Evolutionary conservation across 2,329 filamentous ascomycete genomes (phyloP).

Genomic region (Aspergillus ochraceoroseus): DNA sequence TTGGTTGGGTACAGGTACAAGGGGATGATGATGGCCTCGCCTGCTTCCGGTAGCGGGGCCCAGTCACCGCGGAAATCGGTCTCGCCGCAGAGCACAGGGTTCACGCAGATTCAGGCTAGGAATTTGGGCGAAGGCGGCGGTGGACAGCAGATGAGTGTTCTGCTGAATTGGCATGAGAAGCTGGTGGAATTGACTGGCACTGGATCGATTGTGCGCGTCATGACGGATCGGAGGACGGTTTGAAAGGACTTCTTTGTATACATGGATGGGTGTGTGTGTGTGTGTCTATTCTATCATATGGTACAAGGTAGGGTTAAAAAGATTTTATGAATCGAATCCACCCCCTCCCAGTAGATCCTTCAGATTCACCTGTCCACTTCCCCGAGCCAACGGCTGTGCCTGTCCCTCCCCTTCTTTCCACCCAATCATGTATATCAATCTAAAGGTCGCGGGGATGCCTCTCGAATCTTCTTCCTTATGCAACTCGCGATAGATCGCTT

Average conservation of each 20-base stretch:
- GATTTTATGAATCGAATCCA: conserved; percentile 28
- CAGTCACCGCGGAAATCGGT: conserved; percentile 50
- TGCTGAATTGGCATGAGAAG: conserved; percentile 99
- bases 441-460: conserved; percentile 78
- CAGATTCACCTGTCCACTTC: conserved; percentile 80
- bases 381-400: conserved; percentile 71
- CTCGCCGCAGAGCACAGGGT: conserved; percentile 77
- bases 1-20: conserved; percentile 62
- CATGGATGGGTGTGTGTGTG: no score
- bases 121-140: conserved; percentile 61
- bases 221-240: conserved; percentile 93
- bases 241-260: conserved; percentile 35
- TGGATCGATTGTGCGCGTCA: conserved; percentile 87
- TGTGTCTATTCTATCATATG: conserved; percentile 14
- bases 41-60: conserved; percentile 37
- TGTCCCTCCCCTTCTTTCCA: conserved; percentile 85
- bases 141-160: conserved; percentile 87
- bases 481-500: conserved; percentile 81
- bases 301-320: conserved; percentile 18
- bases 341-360: conserved; percentile 67
- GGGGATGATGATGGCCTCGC: conserved; percentile 76
- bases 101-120: conserved; percentile 68
- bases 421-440: conserved; percentile 97
- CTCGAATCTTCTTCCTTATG: conserved; percentile 70
- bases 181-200: conserved; percentile 88